Evolutionary conservation across 2,329 filamentous ascomycete genomes (phyloP).

Genomic region (Aphanoascus verrucosus): DNA sequence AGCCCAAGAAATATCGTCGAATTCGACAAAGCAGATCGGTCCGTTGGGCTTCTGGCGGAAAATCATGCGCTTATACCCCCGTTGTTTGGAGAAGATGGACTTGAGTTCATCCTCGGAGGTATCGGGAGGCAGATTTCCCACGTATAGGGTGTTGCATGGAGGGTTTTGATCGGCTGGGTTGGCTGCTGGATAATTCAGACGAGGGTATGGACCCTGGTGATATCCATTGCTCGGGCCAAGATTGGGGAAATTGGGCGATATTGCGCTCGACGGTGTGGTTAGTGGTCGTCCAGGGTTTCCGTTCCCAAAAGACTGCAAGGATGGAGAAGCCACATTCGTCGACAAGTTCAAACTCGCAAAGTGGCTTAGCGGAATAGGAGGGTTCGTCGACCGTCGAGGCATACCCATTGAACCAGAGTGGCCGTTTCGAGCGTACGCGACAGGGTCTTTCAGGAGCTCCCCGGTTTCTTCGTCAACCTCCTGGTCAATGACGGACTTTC

Average conservation of each 20-base stretch:
- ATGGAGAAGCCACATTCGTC: constrained; percentile 46
- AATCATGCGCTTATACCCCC: constrained; percentile 89
- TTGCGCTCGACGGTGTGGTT: constrained; percentile 43
- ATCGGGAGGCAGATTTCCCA: constrained; percentile 88
- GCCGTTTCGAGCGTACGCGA: constrained; percentile 61
- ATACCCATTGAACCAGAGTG: constrained; percentile 33
- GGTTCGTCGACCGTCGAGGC: constrained; percentile 58
- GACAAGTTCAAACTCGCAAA: constrained; percentile 63
- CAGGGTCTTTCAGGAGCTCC: constrained; percentile 51
- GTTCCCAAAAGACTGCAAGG: constrained; percentile 42
- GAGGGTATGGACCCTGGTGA: constrained; percentile 47
- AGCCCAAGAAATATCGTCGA: constrained; percentile 83
- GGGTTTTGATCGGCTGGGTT: constrained; percentile 95
- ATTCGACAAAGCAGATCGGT: constrained; percentile 98
- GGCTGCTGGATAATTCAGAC: constrained; percentile 67
- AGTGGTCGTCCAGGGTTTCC: constrained; percentile 41
- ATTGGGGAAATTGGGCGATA: constrained; percentile 42
- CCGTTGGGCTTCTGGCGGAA: constrained; percentile 92
- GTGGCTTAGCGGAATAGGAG: constrained; percentile 57
- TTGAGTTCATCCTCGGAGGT: constrained; percentile 94
- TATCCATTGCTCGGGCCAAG: constrained; percentile 43
- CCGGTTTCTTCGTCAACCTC: constrained; percentile 55
- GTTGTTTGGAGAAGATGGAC: constrained; percentile 80
- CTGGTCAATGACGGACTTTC: constrained; percentile 55
- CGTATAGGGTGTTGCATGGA: constrained; percentile 94